Conservation (phyloP, 352 stramenopile species). For the Pythium monospermum region DNA sequence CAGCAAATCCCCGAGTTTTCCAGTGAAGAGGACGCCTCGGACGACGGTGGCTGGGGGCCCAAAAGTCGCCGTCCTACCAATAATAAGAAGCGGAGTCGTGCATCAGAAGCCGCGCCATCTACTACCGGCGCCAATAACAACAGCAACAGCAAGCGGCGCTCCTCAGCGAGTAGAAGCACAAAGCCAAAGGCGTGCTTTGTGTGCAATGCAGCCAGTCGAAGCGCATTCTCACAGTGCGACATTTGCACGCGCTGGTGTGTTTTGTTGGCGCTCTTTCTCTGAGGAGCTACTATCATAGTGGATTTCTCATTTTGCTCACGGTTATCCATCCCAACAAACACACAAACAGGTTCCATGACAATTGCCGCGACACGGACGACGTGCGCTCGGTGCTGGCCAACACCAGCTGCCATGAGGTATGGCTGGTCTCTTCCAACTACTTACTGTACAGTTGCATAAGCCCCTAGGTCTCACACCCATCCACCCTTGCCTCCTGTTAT, state of each 20-base stretch:
- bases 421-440: too few relatives aligned
- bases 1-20: constrained; percentile 82
- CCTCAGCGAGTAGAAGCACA: background rate
- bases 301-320: too few relatives aligned
- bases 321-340: too few relatives aligned
- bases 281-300: background rate
- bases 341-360: constrained; percentile 27
- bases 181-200: constrained; percentile 47
- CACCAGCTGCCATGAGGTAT: constrained; percentile 67
- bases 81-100: constrained; percentile 1
- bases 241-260: constrained; percentile 60
- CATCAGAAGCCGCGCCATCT: background rate
- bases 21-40: constrained; percentile 48
- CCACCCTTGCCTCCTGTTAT: background rate
- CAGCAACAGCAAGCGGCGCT: background rate
- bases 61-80: background rate
- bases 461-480: too few relatives aligned
- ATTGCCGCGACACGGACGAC: constrained; percentile 15
- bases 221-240: constrained; percentile 68
- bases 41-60: constrained; percentile 32
- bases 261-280: background rate
- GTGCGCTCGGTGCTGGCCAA: constrained; percentile 58
- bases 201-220: constrained; percentile 27
- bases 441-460: too few relatives aligned
- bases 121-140: constrained; percentile 1